Percentiles rank a stretch among this genome's conserved stretches.
phyloP scores from a whole-genome alignment of 2,329 filamentous ascomycete species.

The Pseudogymnoascus sp. region DNA sequence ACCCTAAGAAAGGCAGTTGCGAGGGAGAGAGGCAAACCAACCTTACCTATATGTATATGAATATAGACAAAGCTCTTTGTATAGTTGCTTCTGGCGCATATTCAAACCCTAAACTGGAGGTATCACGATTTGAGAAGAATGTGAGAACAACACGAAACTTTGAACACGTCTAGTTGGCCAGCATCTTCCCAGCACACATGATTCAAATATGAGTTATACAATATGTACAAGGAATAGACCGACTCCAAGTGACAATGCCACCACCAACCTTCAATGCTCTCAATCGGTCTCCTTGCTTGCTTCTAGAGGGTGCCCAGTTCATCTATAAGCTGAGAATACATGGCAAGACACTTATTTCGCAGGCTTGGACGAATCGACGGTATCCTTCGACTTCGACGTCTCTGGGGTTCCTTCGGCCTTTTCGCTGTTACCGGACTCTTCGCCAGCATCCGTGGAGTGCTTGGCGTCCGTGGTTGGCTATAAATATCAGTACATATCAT shows the following conservation, averaged over 20 bases:
- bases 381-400: constrained; percentile 46
- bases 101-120: neutral
- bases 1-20: neutral
- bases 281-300: neutral
- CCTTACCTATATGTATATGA: neutral
- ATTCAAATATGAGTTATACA: constrained; percentile 9
- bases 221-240: constrained; percentile 6
- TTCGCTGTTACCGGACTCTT: constrained; percentile 41
- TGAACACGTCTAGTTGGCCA: neutral
- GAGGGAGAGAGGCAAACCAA: neutral
- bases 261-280: neutral
- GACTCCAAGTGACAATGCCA: neutral
- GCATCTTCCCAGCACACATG: neutral
- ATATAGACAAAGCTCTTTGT: neutral
- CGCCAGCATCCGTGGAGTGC: constrained; percentile 39
- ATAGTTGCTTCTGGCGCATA: neutral
- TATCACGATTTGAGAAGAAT: neutral
- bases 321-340: neutral
- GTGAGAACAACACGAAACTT: neutral
- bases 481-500: neutral
- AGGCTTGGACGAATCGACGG: constrained; percentile 32
- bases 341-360: neutral
- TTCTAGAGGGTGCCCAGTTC: neutral
- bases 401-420: constrained; percentile 52
- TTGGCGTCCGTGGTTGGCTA: constrained; percentile 42